Evolutionary conservation across 768 basidiomycete genomes (phyloP).

Genomic region (Leucosporidium yakuticum): DNA sequence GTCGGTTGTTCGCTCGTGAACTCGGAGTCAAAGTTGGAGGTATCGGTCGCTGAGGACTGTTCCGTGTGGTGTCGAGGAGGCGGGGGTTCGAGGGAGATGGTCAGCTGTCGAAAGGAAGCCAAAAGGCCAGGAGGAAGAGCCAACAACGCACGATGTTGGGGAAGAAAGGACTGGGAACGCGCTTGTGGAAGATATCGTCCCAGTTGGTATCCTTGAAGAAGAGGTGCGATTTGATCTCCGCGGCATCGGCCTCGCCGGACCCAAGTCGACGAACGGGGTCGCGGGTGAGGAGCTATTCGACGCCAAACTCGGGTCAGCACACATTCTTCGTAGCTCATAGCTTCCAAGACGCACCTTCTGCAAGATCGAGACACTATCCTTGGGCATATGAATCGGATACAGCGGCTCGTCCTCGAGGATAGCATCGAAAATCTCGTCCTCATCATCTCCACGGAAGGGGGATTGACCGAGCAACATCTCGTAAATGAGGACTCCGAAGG

Average conservation of each 20-base stretch:
- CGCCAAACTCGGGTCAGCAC: not conserved
- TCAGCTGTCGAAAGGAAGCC: not conserved
- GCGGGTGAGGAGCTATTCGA: constrained; percentile 71
- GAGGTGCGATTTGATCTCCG: constrained; percentile 92
- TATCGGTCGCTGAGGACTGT: constrained; percentile 41
- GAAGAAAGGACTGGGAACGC: constrained; percentile 95
- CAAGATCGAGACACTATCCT: constrained; percentile 89
- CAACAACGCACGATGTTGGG: constrained; percentile 74
- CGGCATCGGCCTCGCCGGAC: constrained; percentile 83
- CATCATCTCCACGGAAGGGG: constrained; percentile 97
- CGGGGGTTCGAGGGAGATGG: constrained; percentile 18
- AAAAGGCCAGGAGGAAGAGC: not conserved
- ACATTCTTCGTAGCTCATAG: not conserved
- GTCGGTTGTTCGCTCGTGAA: constrained; percentile 87
- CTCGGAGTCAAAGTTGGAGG: constrained; percentile 79
- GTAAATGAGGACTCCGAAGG: constrained; percentile 95
- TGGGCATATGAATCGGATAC: constrained; percentile 98
- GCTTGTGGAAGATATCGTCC: constrained; percentile 94
- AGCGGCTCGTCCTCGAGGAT: constrained; percentile 96
- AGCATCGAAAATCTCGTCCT: constrained; percentile 99
- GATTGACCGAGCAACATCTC: constrained; percentile 99
- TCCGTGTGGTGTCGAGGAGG: not conserved
- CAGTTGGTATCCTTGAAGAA: constrained; percentile 99
- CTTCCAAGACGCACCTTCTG: constrained; percentile 61
- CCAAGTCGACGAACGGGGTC: constrained; percentile 88